Evolutionary conservation across 2,329 filamentous ascomycete species (phyloP).

Genomic region (Penicillium freii): DNA sequence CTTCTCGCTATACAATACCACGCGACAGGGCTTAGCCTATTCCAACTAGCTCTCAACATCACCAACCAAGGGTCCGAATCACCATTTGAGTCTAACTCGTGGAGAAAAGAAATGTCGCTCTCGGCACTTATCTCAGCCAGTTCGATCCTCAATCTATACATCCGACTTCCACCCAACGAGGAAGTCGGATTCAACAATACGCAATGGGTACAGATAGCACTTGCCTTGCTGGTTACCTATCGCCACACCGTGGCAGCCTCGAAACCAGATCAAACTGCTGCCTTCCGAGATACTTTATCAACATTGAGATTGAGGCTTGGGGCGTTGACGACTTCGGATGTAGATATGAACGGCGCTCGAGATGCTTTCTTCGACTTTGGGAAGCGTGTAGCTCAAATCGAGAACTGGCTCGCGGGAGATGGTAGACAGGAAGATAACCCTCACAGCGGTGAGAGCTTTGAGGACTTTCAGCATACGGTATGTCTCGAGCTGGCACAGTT

Average conservation of each 20-base stretch:
- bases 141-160: neutral
- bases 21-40: neutral
- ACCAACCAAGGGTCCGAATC: neutral
- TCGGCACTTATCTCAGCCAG: neutral
- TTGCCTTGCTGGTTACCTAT: neutral
- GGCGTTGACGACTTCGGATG: neutral
- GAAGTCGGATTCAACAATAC: neutral
- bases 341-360: neutral
- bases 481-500: neutral
- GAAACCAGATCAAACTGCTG: neutral
- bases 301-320: neutral
- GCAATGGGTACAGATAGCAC: neutral
- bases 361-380: neutral
- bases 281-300: neutral
- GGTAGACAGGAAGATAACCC: neutral
- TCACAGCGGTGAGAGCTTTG: neutral
- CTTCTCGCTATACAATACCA: neutral
- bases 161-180: neutral
- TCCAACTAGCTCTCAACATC: neutral
- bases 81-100: neutral
- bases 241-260: neutral
- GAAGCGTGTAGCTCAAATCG: neutral
- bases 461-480: neutral
- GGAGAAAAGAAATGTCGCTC: neutral
- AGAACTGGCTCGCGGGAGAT: neutral